Conservation (phyloP, 257 asterid genomes). For the Capsicum rhomboideum region DNA sequence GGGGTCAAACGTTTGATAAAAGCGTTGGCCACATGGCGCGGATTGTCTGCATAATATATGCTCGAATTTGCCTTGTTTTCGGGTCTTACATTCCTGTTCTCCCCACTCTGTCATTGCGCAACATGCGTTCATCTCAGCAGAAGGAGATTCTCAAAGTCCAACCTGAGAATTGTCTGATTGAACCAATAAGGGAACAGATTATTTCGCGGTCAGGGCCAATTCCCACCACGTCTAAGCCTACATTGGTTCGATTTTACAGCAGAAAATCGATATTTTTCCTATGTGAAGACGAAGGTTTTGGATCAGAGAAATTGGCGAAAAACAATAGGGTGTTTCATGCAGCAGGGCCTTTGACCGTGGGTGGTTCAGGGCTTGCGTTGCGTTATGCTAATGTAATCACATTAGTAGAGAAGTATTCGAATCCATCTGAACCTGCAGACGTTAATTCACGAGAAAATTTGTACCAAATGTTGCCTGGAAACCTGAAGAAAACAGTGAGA, state of each 20-base stretch:
- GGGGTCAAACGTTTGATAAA: slow-evolving; percentile 58
- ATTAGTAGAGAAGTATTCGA: slow-evolving; percentile 40
- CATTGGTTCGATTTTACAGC: slow-evolving; percentile 53
- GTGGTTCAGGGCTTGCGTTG: slow-evolving; percentile 69
- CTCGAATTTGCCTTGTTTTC: slow-evolving; percentile 45
- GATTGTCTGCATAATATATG: slow-evolving; percentile 33
- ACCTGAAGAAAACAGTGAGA: slow-evolving; percentile 41
- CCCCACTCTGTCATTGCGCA: slow-evolving; percentile 5
- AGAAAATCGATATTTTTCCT: slow-evolving; percentile 17
- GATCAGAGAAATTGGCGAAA: not conserved
- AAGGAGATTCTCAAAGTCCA: not conserved
- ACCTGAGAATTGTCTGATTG: slow-evolving; percentile 1
- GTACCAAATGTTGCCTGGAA: slow-evolving; percentile 72
- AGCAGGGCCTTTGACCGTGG: slow-evolving; percentile 60
- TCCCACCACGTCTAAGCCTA: slow-evolving; percentile 20
- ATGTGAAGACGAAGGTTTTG: slow-evolving; percentile 15
- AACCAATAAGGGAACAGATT: slow-evolving; percentile 21
- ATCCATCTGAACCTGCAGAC: slow-evolving; percentile 24
- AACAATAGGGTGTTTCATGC: slow-evolving; percentile 42
- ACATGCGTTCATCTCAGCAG: slow-evolving; percentile 7
- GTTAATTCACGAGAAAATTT: slow-evolving; percentile 31
- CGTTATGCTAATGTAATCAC: slow-evolving; percentile 65
- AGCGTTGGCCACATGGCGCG: slow-evolving; percentile 52
- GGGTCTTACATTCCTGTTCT: slow-evolving; percentile 23
- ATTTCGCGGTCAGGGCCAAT: slow-evolving; percentile 48